Evolutionary conservation across 1,139 yeast genomes (phyloP).

Genomic region (Geotrichum australiense): DNA sequence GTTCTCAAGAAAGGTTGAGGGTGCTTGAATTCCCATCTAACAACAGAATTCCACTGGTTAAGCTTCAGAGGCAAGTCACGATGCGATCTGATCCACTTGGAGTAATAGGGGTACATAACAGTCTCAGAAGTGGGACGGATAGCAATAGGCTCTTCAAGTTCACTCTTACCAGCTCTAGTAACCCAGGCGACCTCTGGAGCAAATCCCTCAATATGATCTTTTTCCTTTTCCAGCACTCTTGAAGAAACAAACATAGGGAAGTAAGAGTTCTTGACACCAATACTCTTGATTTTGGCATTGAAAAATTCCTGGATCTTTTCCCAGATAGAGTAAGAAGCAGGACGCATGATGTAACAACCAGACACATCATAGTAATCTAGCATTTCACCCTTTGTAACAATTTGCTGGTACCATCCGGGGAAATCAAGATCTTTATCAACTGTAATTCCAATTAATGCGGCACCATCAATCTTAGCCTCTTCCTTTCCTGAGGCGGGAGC

Average conservation of each 20-base stretch:
- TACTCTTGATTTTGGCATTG: constrained; percentile 65
- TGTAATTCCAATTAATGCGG: constrained; percentile 92
- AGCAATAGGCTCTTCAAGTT: constrained; percentile 96
- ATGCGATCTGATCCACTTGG: constrained; percentile 98
- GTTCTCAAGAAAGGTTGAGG: constrained; percentile 99
- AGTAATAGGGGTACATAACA: constrained; percentile 98
- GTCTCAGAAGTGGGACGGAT: constrained; percentile 99
- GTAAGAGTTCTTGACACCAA: constrained; percentile 92
- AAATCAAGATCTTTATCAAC: constrained; percentile 88
- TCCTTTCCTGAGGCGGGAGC: constrained; percentile 20
- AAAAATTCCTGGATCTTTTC: constrained; percentile 88
- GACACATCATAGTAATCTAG: constrained; percentile 97
- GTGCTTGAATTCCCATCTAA: constrained; percentile 99
- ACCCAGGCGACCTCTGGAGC: constrained; percentile 99
- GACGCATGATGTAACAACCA: constrained; percentile 97
- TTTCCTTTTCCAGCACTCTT: constrained; percentile 89
- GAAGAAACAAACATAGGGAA: constrained; percentile 98
- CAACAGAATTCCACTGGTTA: constrained; percentile 99
- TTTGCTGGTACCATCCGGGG: constrained; percentile 96
- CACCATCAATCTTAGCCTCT: constrained; percentile 61
- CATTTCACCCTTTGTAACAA: constrained; percentile 94
- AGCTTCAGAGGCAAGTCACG: constrained; percentile 93
- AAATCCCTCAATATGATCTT: constrained; percentile 98
- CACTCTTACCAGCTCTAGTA: constrained; percentile 89
- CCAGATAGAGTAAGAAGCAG: constrained; percentile 93